phyloP scores from a whole-genome alignment of 2,329 filamentous ascomycete species.

The Ophiobolus disseminans region DNA sequence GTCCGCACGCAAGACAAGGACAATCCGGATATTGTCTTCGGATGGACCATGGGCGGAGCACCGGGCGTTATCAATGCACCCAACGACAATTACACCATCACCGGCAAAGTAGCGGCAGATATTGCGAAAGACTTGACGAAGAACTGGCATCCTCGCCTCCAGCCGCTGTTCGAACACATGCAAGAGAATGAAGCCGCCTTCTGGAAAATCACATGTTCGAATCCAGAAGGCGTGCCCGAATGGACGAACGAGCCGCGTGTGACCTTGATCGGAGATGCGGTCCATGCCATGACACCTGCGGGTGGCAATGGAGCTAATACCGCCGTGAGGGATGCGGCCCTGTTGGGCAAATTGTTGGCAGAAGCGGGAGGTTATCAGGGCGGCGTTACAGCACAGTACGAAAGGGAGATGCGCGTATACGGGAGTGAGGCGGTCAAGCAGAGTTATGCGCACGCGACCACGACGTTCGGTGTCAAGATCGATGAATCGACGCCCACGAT shows the following conservation, averaged over 20 bases:
- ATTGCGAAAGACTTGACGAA: conserved; percentile 63
- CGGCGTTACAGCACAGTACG: conserved; percentile 47
- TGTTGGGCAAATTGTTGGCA: conserved; percentile 49
- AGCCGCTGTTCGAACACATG: conserved; percentile 66
- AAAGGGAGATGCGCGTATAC: conserved; percentile 48
- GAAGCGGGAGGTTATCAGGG: conserved; percentile 37
- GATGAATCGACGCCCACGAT: conserved; percentile 24
- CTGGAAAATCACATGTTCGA: conserved; percentile 71
- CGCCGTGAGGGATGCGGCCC: conserved; percentile 51
- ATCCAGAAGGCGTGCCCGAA: conserved; percentile 64
- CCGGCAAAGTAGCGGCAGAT: conserved; percentile 63
- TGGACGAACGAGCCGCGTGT: conserved; percentile 65
- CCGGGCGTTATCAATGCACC: conserved; percentile 65
- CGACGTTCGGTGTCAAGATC: conserved; percentile 23
- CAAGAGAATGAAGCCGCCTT: conserved; percentile 64
- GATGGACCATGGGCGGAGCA: conserved; percentile 68
- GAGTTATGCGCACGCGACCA: conserved; percentile 56
- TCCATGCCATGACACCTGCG: conserved; percentile 56
- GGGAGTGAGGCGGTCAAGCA: conserved; percentile 52
- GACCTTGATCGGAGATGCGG: conserved; percentile 55
- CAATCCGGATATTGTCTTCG: conserved; percentile 63
- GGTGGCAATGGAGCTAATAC: conserved; percentile 57
- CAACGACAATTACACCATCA: conserved; percentile 66
- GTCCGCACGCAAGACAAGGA: conserved; percentile 67
- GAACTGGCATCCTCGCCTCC: conserved; percentile 64